Evolutionary conservation across 139 green algal species (phyloP), one percentile per base, ranked within the genome.

Genomic region (Micractinium conductrix): DNA sequence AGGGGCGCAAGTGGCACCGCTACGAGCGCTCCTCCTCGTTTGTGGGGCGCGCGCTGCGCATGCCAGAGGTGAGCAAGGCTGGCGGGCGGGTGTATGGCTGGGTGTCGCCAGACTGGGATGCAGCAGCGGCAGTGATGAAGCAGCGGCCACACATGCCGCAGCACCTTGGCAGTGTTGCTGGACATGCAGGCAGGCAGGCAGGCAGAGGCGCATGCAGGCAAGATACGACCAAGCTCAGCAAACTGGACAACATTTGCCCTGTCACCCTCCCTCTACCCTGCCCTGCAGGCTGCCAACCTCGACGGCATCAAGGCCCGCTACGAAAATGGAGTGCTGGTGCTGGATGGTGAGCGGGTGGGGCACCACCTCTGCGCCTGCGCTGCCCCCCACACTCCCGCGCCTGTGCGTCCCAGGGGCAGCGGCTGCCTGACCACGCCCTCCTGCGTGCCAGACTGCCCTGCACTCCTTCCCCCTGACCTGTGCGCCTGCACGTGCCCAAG

Each of bases 251-350:
- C n/a, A n/a, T n/a, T n/a, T n/a, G n/a, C n/a, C n/a, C n/a, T n/a
- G n/a, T n/a, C n/a, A n/a, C n/a, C n/a, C n/a, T n/a, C n/a, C n/a
- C n/a, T n/a, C n/a, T n/a, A n/a, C n/a, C n/a, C n/a, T n/a, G n/a
- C n/a, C n/a, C n/a, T n/a, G n/a, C n/a, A 89, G 37, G 67, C 79
- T 37, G 87, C 87, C 42, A 71, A 89, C 55, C 38, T 90, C 35
- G 79, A 87, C 30, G n/a, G 80, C 43, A 60, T 90, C 33, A 55
- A 69, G n/a, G 87, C 87, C 24, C 73, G 74, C 42, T 90, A 90
- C 73, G 87, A 90, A 17, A 84, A 90, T 28, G 87, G 87, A 16
- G 85, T 91, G 40, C 79, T 91, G 24, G 12, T 70, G 48, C 83
- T 87, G 65, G 62, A 78, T 22, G 76, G 76, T 82, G 76, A 60